Evolutionary conservation across 2,329 filamentous ascomycete species (phyloP).

Genomic region (Penicillium sp.): DNA sequence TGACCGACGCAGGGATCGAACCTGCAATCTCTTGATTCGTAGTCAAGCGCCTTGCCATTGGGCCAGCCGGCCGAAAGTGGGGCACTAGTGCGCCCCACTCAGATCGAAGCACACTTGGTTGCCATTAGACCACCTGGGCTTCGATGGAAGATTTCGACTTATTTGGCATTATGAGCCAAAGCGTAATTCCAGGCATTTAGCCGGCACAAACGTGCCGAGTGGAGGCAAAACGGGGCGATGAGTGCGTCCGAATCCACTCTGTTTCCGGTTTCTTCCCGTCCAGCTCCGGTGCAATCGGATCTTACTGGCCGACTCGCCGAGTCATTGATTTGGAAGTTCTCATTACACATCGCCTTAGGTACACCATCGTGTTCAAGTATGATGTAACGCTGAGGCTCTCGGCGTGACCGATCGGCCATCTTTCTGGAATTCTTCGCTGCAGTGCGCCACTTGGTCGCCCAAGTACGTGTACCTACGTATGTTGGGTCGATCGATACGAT

Average conservation of each 20-base stretch:
- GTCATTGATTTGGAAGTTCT: not conserved
- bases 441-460: slow-evolving; percentile 13
- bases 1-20: slow-evolving; percentile 48
- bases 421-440: slow-evolving; percentile 42
- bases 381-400: slow-evolving; percentile 17
- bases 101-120: too few species aligned
- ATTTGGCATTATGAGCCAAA: not conserved
- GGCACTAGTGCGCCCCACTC: too few species aligned
- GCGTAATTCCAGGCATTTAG: not conserved
- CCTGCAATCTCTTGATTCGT: slow-evolving; percentile 56
- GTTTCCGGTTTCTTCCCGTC: slow-evolving; percentile 11
- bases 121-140: too few species aligned
- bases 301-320: not conserved
- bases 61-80: slow-evolving; percentile 36
- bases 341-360: not conserved
- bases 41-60: slow-evolving; percentile 56
- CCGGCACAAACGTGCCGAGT: slow-evolving; percentile 30
- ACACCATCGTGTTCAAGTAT: not conserved
- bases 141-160: rapidly evolving
- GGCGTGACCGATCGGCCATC: slow-evolving; percentile 16
- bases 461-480: not conserved
- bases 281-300: not conserved
- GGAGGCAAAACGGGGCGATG: not conserved
- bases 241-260: not conserved
- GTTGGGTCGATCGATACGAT: not conserved